Evolutionary conservation across 148 eudicot species (phyloP), one percentile per base, ranked within the genome.

Genomic region (Heliosperma pusillum): DNA sequence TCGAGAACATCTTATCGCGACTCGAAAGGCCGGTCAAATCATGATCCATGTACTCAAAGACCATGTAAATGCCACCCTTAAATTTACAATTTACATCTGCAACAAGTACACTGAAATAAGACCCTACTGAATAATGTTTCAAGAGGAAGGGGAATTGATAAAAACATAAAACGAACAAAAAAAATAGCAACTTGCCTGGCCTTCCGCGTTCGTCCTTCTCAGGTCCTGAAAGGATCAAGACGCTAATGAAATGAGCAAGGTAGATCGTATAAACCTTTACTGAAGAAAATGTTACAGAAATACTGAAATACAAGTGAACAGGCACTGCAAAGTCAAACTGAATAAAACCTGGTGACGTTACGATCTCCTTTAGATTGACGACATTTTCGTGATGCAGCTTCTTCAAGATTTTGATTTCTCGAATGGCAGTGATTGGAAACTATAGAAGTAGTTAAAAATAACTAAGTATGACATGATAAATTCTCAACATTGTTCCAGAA

Each of bases 21-120:
- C 88, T 88, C 64, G 90, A 85, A 76, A 88, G 90, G 62, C 92
- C 90, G 72, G 90, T 89, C 60, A 89, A 77, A 78, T 93, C 98
- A 74, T 91, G 98, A 85, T 90, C 98, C 98, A 93, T 93, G 78
- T 93, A 91, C 80, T 93, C 98, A 78, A 93, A 93, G 29, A 93
- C 98, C 98, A 93, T 93, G 78, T 93, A 93, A 50, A 90, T 91
- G 70, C 86, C 89, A 44, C 98, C 98, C 45, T 93, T 91, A 76
- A 89, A 89, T 69, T 86, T 93, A 61, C 12, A 20, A 59, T 89
- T 89, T 69, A 79, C 85, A 79, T 91, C 98, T 89, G 74, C 55
- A 58, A 36, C 60, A 73, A 44, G 22, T 27, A 63, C 58, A 59
- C 12, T 26, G 0, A 73, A 30, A 44, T 27, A 11, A 10, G 66